These are phyloP conservation scores for Epicoccum nigrum DNA, from an alignment of 2,329 filamentous ascomycete species.

Conservation along the genomic window DNA sequence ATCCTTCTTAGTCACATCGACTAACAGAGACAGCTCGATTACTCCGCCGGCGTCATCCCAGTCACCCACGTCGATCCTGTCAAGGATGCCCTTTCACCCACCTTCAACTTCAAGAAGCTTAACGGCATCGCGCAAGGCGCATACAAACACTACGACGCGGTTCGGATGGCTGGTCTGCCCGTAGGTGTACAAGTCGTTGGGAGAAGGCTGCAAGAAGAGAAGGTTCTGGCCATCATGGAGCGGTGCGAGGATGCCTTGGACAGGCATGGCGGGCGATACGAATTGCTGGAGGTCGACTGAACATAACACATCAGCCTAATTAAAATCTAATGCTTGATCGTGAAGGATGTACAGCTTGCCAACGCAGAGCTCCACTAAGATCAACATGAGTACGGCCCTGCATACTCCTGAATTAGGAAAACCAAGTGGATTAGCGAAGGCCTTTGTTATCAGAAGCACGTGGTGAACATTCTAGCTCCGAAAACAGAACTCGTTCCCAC, in stretches of 20 bases:
- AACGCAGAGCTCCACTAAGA: no score
- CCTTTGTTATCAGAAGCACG: no score
- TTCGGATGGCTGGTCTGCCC: constrained; percentile 84
- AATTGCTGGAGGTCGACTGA: constrained; percentile 55
- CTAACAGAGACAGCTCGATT: constrained; percentile 69
- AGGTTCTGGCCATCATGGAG: constrained; percentile 82
- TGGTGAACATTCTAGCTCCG: no score
- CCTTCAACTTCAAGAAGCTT: constrained; percentile 67
- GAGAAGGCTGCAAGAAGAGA: constrained; percentile 81
- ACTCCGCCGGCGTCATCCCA: constrained; percentile 80
- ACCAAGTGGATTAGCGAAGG: no score
- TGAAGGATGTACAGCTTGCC: no score
- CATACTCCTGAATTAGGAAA: no score
- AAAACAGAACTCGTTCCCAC: background rate
- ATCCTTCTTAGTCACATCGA: constrained; percentile 5
- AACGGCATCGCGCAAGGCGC: constrained; percentile 83
- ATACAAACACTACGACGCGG: constrained; percentile 83
- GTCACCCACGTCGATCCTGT: constrained; percentile 80
- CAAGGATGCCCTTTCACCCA: constrained; percentile 68
- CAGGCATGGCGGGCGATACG: constrained; percentile 56
- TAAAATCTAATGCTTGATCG: no score
- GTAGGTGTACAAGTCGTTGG: constrained; percentile 87
- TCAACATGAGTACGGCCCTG: no score
- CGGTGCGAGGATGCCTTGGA: constrained; percentile 76
- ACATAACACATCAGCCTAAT: background rate